Percentiles rank a stretch among this genome's conserved stretches.
Conservation (phyloP, 352 stramenopile genomes). For the Phytophthora pinifolia region DNA sequence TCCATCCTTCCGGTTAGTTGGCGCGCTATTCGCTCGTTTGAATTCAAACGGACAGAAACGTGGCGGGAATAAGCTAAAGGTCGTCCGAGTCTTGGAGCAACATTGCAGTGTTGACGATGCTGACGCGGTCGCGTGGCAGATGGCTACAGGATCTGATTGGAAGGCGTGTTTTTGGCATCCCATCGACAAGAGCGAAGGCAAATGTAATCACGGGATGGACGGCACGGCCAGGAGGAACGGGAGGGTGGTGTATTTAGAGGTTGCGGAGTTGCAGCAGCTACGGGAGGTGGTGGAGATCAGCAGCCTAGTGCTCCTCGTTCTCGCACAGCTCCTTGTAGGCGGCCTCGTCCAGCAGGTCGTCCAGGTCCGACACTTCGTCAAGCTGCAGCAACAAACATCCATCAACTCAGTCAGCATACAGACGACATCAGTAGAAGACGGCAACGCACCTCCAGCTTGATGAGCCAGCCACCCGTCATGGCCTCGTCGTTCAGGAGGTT, state of each 20-base stretch:
- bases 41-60: background rate
- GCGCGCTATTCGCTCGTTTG: constrained; percentile 11
- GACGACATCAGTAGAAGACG: background rate
- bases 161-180: background rate
- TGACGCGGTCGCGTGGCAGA: too few species aligned
- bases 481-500: constrained; percentile 89
- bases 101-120: too few species aligned
- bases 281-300: constrained; percentile 17
- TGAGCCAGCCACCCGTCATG: constrained; percentile 87
- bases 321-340: constrained; percentile 88
- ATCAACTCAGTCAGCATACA: constrained; percentile 9
- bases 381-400: constrained; percentile 34
- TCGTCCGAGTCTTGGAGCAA: constrained; percentile 12
- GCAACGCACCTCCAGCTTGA: constrained; percentile 81
- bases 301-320: constrained; percentile 74
- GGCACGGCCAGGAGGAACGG: constrained; percentile 2
- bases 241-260: constrained; percentile 10
- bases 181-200: background rate
- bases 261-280: constrained; percentile 32
- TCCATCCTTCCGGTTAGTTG: constrained; percentile 12
- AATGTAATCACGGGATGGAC: constrained; percentile 22
- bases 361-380: constrained; percentile 67
- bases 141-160: too few species aligned
- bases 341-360: constrained; percentile 79
- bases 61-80: too few species aligned